These are phyloP conservation scores for Alternaria consortialis DNA, from an alignment of 2,329 filamentous ascomycete genomes.

Conservation along the genomic window DNA sequence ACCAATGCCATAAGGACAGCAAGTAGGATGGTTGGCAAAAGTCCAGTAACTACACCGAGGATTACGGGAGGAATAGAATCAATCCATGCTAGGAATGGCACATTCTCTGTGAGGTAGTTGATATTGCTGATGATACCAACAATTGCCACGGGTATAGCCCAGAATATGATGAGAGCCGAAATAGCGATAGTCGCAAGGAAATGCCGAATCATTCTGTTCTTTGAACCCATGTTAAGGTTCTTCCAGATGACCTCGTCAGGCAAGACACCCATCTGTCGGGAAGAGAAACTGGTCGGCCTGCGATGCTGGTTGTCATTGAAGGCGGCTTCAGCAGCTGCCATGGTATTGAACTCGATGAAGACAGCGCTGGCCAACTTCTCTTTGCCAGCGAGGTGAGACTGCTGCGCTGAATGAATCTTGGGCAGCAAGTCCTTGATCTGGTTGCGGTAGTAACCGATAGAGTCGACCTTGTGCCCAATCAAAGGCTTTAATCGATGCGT, in stretches of 20 bases:
- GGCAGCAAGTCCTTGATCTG: conserved; percentile 78
- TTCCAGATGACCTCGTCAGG: conserved; percentile 59
- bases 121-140: conserved; percentile 57
- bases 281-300: conserved; percentile 36
- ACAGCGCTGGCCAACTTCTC: conserved; percentile 75
- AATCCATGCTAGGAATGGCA: conserved; percentile 54
- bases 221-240: conserved; percentile 52
- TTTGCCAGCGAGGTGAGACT: conserved; percentile 70
- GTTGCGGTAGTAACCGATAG: conserved; percentile 82
- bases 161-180: conserved; percentile 55
- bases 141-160: conserved; percentile 55
- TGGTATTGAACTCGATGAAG: conserved; percentile 86
- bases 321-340: conserved; percentile 84
- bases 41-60: conserved; percentile 56
- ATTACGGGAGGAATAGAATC: conserved; percentile 51
- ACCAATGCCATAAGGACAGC: conserved; percentile 56
- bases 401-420: conserved; percentile 72
- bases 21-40: conserved; percentile 56
- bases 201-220: conserved; percentile 42
- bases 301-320: conserved; percentile 50
- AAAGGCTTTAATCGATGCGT: conserved; percentile 52
- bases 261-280: conserved; percentile 54
- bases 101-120: conserved; percentile 51
- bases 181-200: conserved; percentile 50
- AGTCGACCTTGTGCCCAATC: conserved; percentile 64